Conservation (phyloP, 1,139 yeast genomes). For the Yamadazyma triangularis region DNA sequence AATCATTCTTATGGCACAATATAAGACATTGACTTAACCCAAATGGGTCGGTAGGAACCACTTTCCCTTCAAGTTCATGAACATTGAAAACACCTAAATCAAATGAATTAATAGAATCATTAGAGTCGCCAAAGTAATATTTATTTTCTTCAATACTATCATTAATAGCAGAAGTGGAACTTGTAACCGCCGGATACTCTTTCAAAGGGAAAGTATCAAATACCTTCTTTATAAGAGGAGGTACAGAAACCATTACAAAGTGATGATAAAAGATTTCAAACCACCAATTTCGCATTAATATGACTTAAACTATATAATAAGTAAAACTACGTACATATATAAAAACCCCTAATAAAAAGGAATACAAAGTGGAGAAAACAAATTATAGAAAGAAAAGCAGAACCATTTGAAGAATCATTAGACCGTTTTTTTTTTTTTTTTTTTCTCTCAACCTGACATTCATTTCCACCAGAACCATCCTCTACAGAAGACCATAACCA, state of each 20-base stretch:
- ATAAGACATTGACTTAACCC: constrained; percentile 31
- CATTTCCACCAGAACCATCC: no score
- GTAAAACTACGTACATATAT: not conserved
- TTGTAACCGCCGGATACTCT: constrained; percentile 27
- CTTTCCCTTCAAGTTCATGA: constrained; percentile 12
- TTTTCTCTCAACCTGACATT: no score
- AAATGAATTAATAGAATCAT: constrained; percentile 14
- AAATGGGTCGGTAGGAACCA: constrained; percentile 42
- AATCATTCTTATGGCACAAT: constrained; percentile 29
- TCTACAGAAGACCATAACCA: no score
- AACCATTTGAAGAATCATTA: no score
- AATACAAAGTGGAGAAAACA: no score
- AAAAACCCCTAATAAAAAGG: not conserved
- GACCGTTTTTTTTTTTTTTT: no score
- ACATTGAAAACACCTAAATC: constrained; percentile 41
- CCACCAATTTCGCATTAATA: not conserved
- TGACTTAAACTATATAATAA: not conserved
- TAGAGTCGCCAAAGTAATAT: constrained; percentile 11
- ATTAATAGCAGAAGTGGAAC: constrained; percentile 14
- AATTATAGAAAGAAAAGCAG: no score
- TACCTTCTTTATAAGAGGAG: constrained; percentile 34
- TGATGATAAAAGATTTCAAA: no score
- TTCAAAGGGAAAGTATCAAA: constrained; percentile 49
- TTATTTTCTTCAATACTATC: constrained; percentile 10
- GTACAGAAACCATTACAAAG: constrained; percentile 18